Percentiles rank a stretch among this genome's conserved stretches.
These are phyloP conservation scores for Grammothele lineata DNA, from an alignment of 768 basidiomycete genomes.

Conservation along the genomic window DNA sequence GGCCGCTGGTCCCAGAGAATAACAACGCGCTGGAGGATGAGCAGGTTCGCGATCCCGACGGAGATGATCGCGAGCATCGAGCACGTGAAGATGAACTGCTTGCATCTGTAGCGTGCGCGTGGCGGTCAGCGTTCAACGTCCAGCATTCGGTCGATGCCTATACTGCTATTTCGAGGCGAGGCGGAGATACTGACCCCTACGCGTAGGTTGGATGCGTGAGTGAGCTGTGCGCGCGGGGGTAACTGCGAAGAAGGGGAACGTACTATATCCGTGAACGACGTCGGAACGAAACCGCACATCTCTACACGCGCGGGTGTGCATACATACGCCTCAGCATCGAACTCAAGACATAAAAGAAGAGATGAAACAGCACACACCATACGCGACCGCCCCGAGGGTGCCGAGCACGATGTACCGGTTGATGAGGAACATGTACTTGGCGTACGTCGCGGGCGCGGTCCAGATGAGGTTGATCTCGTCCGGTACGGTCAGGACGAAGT, in stretches of 20 bases:
- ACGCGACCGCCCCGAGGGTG: slow-evolving; percentile 21
- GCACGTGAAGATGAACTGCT: slow-evolving; percentile 20
- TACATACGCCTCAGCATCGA: not conserved
- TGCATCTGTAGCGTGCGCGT: slow-evolving; percentile 25
- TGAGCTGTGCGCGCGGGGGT: no score
- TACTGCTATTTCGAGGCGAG: not conserved
- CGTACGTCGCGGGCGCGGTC: slow-evolving; percentile 31
- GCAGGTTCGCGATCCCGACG: slow-evolving; percentile 27
- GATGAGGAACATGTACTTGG: slow-evolving; percentile 37
- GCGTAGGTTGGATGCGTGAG: no score
- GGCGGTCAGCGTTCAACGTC: no score
- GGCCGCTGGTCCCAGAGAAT: slow-evolving; percentile 34
- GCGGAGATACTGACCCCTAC: not conserved
- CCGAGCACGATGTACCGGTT: slow-evolving; percentile 36
- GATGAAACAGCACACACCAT: slow-evolving; percentile 19
- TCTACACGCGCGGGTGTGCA: slow-evolving; percentile 9
- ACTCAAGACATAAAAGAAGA: not conserved
- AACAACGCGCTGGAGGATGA: slow-evolving; percentile 31
- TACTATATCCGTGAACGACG: slow-evolving; percentile 12
- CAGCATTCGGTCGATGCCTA: no score
- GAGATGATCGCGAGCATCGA: slow-evolving; percentile 26
- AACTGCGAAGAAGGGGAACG: slow-evolving; percentile 5
- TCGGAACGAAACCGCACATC: slow-evolving; percentile 21
- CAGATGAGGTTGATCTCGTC: slow-evolving; percentile 41
- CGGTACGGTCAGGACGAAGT: slow-evolving; percentile 36